Evolutionary conservation across 169 alveolate species (phyloP), one percentile per base, ranked within the genome.

Genomic region (Cryptosporidium parvum): DNA sequence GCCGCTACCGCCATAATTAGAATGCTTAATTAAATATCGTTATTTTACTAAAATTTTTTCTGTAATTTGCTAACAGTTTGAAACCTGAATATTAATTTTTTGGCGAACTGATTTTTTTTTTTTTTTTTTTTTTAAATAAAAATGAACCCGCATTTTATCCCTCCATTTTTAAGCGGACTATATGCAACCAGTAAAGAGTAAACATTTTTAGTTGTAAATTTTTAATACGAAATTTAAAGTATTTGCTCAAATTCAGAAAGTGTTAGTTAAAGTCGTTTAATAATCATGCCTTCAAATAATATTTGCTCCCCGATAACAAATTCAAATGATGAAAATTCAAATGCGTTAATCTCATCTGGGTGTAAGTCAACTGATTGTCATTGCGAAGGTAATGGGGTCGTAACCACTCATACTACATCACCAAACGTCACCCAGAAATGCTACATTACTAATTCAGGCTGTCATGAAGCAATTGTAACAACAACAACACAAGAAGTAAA

Each of bases 401-500:
- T 80, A 1, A 62, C 75, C 16, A 29, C 75, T 12, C 73, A 80
- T 33, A 59, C 89, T 9, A 29, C 80, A 9, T 16, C 62, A 10
- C 89, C 89, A n/a, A 80, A 44, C 44, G 33, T 65, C 18, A 80
- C 89, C 39, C 89, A 80, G n/a, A 80, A 65, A 29, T 80, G 89
- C 12, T 80, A 80, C 39, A 39, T 80, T 9, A 80, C 89, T 26
- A 37, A 65, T 16, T 62, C 89, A 9, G 89, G 89, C 26, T 80
- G 89, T 35, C 89, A 80, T 29, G 89, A 80, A 42, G 89, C 89
- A 0, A 51, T 80, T 23, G 80, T 80, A 16, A 80, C 89, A 8
- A 80, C 89, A 0, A 80, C 89, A 26, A 80, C 89, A 7, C 89
- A 80, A 62, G 89, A 80, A 80, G 80, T 80, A 18, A 59, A 52